Evolutionary conservation across 306 rosid genomes (phyloP).

Genomic region (Vigna reflexopilosa): DNA sequence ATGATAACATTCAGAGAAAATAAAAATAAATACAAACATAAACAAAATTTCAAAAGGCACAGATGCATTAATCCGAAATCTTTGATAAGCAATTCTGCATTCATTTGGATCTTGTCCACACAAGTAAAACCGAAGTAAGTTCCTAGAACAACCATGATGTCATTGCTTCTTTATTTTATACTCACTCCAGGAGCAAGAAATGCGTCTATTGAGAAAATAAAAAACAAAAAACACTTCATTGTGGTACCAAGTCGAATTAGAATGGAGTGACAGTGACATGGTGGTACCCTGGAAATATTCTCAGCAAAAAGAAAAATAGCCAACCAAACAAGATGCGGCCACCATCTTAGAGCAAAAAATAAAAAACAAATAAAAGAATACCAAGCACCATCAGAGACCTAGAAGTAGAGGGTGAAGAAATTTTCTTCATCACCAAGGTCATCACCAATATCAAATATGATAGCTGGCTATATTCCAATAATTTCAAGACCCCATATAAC

Average conservation of each 20-base stretch:
- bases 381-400: constrained; percentile 3
- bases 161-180: constrained; percentile 17
- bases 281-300: constrained; percentile 20
- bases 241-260: constrained; percentile 21
- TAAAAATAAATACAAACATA: not conserved
- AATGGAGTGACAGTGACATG: constrained; percentile 13
- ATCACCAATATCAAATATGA: constrained; percentile 40
- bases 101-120: not conserved
- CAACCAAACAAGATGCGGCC: constrained; percentile 15
- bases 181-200: not conserved
- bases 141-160: not conserved
- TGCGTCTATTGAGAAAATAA: not conserved
- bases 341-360: constrained; percentile 24
- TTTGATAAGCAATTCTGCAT: constrained; percentile 9
- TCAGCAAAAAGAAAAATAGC: constrained; percentile 9
- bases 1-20: not conserved
- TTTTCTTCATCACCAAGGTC: constrained; percentile 20
- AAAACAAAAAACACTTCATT: not conserved
- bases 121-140: constrained; percentile 30
- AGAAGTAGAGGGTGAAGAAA: constrained; percentile 23
- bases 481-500: constrained; percentile 41
- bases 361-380: not conserved
- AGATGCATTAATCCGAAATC: not conserved
- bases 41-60: not conserved
- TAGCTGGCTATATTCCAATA: constrained; percentile 47